Evolutionary conservation across 2,329 filamentous ascomycete genomes (phyloP), one percentile per base, ranked within the genome.

Genomic region (Cyphellophora attinorum): DNA sequence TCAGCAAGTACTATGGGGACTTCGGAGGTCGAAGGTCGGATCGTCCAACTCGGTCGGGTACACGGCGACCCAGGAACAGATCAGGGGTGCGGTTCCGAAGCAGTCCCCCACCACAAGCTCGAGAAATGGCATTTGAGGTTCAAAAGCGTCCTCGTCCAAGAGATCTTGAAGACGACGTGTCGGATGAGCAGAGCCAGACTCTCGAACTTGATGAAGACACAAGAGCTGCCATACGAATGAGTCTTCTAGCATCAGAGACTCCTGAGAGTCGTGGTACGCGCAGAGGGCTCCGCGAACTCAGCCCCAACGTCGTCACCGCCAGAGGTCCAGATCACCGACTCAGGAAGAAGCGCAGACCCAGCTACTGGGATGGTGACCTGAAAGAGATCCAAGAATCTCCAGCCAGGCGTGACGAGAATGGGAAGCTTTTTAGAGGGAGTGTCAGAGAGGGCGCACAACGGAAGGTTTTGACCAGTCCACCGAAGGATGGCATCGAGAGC

Each of bases 331-430:
- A 18, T 19, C 19, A 34, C 18, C 36, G 34, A 33, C 27, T 35
- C 5, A 31, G 44, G 31, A 44, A 46, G 36, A 48, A 49, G 31
- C 35, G 45, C 25, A 28, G 46, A 17, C 45, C 45, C 11, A 49
- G 47, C 25, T 49, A 49, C 27, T 49, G 47, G 45, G 47, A 49
- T 29, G 37, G 36, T 12, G 47, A 49, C 33, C 37, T 49, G 17
- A 37, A 46, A 31, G 42, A 47, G 31, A 39, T 49, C 13, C 33
- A 42, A n/a, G 36, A 40, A 12, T 46, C 40, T 33, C 44, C 44
- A 18, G 46, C 46, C 17, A 44, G 42, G n/a, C 38, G 45, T 28
- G 37, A 42, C 8, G 21, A 8, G 8, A 25, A 25, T 8, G 21
- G 8, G 8, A n/a, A 25, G 8, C 8, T 25, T 8, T 8, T 25